These are phyloP conservation scores for Sanguinoderma infundibulare DNA, from an alignment of 1,284 basidiomycete genomes.

Conservation along the genomic window DNA sequence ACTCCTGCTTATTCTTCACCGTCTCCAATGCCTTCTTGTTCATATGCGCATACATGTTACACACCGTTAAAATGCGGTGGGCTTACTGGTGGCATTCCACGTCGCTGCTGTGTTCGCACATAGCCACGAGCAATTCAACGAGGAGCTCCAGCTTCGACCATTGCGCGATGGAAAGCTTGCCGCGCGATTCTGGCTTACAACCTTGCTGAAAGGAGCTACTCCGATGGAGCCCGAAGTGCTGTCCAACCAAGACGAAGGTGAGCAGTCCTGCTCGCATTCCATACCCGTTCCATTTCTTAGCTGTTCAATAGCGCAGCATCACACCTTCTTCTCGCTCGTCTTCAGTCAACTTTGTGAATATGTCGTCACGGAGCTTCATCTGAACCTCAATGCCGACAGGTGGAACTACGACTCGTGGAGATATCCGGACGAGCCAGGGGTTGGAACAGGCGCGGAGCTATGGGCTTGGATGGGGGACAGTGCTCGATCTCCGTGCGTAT, in stretches of 20 bases:
- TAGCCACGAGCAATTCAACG: conserved; percentile 62
- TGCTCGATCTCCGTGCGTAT: conserved; percentile 51
- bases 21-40: not conserved
- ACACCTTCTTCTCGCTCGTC: conserved; percentile 83
- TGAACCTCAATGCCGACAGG: conserved; percentile 87
- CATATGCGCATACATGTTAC: not conserved
- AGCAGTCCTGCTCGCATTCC: conserved; percentile 19
- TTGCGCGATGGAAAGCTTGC: conserved; percentile 86
- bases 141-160: conserved; percentile 75
- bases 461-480: conserved; percentile 87
- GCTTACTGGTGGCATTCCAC: conserved; percentile 13
- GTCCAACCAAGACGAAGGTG: conserved; percentile 57
- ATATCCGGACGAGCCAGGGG: conserved; percentile 75
- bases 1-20: not conserved
- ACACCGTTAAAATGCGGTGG: not conserved
- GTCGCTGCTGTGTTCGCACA: conserved; percentile 10
- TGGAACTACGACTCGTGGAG: conserved; percentile 93
- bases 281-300: not conserved
- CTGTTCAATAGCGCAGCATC: conserved; percentile 67
- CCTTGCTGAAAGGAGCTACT: conserved; percentile 54
- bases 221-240: conserved; percentile 59
- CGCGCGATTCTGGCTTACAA: conserved; percentile 85
- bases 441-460: conserved; percentile 86
- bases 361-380: conserved; percentile 84
- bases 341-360: conserved; percentile 86